Conservation (phyloP, 768 basidiomycete species). For the Krasilnikovozyma curviuscula region DNA sequence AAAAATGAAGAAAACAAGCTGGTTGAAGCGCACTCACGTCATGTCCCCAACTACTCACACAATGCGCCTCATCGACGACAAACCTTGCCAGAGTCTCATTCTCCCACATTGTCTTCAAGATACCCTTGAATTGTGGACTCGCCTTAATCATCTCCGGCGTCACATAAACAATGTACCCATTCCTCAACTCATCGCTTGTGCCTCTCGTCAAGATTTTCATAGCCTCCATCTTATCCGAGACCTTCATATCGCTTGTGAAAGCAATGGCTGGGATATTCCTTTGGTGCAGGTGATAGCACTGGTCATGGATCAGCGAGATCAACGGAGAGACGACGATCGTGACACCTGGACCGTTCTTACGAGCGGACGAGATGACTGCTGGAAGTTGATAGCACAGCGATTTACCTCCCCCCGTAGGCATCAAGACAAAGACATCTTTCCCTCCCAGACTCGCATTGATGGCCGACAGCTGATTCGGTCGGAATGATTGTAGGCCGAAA, state of each 20-base stretch:
- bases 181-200: too few relatives aligned
- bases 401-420: slow-evolving; percentile 70
- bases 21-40: slow-evolving; percentile 65
- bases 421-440: slow-evolving; percentile 76
- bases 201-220: slow-evolving; percentile 2
- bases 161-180: slow-evolving; percentile 50
- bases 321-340: slow-evolving; percentile 83
- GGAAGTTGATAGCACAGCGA: slow-evolving; percentile 47
- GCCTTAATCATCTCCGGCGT: slow-evolving; percentile 75
- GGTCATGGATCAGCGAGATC: slow-evolving; percentile 71
- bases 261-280: slow-evolving; percentile 51
- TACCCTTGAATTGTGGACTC: slow-evolving; percentile 37
- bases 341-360: slow-evolving; percentile 55
- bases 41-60: slow-evolving; percentile 83
- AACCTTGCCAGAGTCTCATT: slow-evolving; percentile 54
- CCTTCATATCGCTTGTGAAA: slow-evolving; percentile 37
- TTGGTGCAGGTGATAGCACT: slow-evolving; percentile 46
- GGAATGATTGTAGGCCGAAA: slow-evolving; percentile 51
- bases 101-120: slow-evolving; percentile 42
- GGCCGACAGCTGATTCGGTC: slow-evolving; percentile 68
- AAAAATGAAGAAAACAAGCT: slow-evolving; percentile 17
- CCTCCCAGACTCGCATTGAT: slow-evolving; percentile 61
- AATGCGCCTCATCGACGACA: slow-evolving; percentile 92
- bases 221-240: slow-evolving; percentile 22
- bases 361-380: slow-evolving; percentile 51